Base-by-base conservation (phyloP, 2,329 filamentous ascomycete genomes). In the Sarocladiaceae sp. region DNA sequence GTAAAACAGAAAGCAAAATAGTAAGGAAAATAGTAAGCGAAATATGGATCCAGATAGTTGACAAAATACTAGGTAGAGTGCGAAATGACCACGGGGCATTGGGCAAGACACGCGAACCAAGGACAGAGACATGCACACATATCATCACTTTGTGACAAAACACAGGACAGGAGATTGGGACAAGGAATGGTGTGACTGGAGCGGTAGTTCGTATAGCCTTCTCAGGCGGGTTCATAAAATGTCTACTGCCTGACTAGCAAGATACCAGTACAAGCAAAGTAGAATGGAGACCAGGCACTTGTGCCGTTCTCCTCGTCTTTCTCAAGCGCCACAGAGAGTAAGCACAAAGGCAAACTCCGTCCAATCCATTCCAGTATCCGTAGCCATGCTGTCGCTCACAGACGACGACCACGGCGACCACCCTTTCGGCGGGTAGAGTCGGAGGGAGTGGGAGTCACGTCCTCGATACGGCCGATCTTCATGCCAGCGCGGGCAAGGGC, bases 341-440 rank as follows among this genome's bases (percentile, higher is more conserved):
- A 72, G 75, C 74, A 77, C 50, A 15, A 46, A 44, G 48, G 44
- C 50, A 42, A 56, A 37, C 33, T 52, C 25, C 35, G 31, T 35
- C 54, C 50, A 69, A 64, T 63, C 64, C 66, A 69, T 66, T 62
- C 67, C 66, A 39, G 23, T 20, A 52, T 35, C 31, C 52, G 39
- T 33, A 31, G 37, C 40, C 31, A 36, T 25, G 22, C 26, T 28
- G 44, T 52, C 39, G 51, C 78, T 89, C 82, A 99, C 78, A 99
- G 89, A 96, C 94, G 93, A 82, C 94, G 94, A 97, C 94, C 94
- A 89, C 94, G 93, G 80, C 94, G 92, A 97, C 94, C 94, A 83
- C 94, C 94, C 91, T 99, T 99, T 83, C 93, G 92, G 80, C 94
- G 90, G 71, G 94, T 99, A 76, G 90, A 96, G 80, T 99, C 94